Conservation (phyloP, 2,329 filamentous ascomycete species). For the Colletotrichum sp. region DNA sequence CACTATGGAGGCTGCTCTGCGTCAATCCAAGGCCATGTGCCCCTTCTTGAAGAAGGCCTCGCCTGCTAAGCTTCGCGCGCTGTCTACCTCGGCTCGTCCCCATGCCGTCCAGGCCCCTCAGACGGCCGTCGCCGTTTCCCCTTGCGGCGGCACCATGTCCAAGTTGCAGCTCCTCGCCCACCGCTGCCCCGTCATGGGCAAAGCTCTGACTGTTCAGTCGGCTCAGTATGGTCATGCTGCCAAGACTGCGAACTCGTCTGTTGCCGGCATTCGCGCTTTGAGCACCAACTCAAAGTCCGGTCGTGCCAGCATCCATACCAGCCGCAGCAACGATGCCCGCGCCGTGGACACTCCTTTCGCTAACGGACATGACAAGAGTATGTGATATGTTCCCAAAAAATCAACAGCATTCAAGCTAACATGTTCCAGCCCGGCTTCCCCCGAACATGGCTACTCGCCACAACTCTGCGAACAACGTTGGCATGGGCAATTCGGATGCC, state of each 20-base stretch:
- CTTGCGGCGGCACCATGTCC: slow-evolving; percentile 91
- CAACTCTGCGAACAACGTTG: slow-evolving; percentile 28
- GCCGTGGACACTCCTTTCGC: slow-evolving; percentile 69
- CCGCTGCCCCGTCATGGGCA: slow-evolving; percentile 98
- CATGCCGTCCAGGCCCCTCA: slow-evolving; percentile 42
- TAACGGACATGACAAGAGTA: slow-evolving; percentile 55
- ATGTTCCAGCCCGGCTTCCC: slow-evolving; percentile 37
- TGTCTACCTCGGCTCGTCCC: slow-evolving; percentile 74
- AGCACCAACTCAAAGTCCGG: slow-evolving; percentile 56
- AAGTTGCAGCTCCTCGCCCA: slow-evolving; percentile 94
- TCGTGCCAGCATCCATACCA: slow-evolving; percentile 83
- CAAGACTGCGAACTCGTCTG: slow-evolving; percentile 44
- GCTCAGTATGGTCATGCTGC: slow-evolving; percentile 56
- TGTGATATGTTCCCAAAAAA: slow-evolving; percentile 22
- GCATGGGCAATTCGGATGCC: slow-evolving; percentile 18
- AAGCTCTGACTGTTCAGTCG: slow-evolving; percentile 89
- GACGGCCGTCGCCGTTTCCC: slow-evolving; percentile 64
- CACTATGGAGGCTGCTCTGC: slow-evolving; percentile 89
- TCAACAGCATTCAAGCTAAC: slow-evolving; percentile 21
- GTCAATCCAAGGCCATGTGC: slow-evolving; percentile 96
- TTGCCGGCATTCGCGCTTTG: slow-evolving; percentile 56
- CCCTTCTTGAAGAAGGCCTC: slow-evolving; percentile 96
- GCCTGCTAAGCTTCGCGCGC: slow-evolving; percentile 85
- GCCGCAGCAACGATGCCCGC: slow-evolving; percentile 76
- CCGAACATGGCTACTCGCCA: slow-evolving; percentile 34